Conservation (phyloP, 2,329 filamentous ascomycete genomes). For the Emericellopsis cladophorae region DNA sequence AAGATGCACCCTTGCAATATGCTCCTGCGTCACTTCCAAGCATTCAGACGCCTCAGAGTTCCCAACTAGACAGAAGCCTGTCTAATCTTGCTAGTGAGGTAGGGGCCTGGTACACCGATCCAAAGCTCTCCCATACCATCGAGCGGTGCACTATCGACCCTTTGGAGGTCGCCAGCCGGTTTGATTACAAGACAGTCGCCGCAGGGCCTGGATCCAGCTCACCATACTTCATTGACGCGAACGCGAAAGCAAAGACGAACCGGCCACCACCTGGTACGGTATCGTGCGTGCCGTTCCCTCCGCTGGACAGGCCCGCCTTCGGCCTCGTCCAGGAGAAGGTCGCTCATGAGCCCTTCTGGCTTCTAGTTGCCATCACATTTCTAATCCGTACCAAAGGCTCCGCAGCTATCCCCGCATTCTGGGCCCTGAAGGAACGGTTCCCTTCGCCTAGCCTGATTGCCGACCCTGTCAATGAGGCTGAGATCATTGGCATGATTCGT, state of each 20-base stretch:
- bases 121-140: no score
- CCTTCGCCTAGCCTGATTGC: slow-evolving; percentile 54
- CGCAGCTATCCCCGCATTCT: slow-evolving; percentile 65
- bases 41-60: no score
- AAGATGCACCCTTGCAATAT: no score
- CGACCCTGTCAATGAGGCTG: slow-evolving; percentile 28
- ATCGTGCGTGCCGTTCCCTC: slow-evolving; percentile 52
- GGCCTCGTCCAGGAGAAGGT: slow-evolving; percentile 79
- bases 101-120: no score
- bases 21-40: no score
- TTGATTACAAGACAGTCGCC: no score
- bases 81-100: no score
- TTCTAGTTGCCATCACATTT: slow-evolving; percentile 74
- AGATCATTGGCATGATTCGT: slow-evolving; percentile 49
- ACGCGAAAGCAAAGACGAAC: no score
- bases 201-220: not conserved
- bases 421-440: slow-evolving; percentile 52
- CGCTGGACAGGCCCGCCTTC: slow-evolving; percentile 49
- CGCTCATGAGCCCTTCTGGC: slow-evolving; percentile 60
- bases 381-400: slow-evolving; percentile 69
- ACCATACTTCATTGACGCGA: not conserved
- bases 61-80: no score
- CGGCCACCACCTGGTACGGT: slow-evolving; percentile 30
- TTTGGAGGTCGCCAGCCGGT: not conserved
- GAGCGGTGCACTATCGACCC: no score